Base-by-base conservation (phyloP, 2,329 filamentous ascomycete genomes). In the Penicillium oxalicum region DNA sequence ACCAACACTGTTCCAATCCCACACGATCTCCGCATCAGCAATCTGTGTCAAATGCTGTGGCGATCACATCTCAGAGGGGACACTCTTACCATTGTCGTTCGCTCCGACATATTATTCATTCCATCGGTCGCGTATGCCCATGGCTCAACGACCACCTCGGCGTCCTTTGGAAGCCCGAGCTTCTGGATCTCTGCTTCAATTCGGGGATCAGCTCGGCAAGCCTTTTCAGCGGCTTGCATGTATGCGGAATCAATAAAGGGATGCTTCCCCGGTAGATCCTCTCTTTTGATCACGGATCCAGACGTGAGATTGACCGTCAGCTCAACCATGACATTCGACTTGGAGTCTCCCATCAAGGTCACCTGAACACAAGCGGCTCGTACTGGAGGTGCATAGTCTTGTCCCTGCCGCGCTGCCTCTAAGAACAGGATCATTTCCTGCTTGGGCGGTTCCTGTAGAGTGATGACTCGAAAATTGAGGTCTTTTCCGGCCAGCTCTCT, bases 61-160 rank as follows among this genome's bases (percentile, higher is more conserved):
- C 4, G 8, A 2, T 5, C 1, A 1, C 29, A 7, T 11, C 29
- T 32, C 29, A 11, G 11, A 12, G 18, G 27, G 27, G 9, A 1
- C 26, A 24, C 9, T 25, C 45, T 25, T 55, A 76, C 76, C 76
- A 79, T 79, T 0, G 70, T 74, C n/a, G 72, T 68, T 8, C 75
- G 66, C 42, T 72, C 55, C 0, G 54, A 54, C 55, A 62, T 77
- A 40, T 79, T 74, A 41, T 74, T 75, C 66, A 75, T 71, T 0
- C 77, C 77, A 58, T 81, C 60, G 4, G 59, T 57, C 2, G 54
- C 77, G 60, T 81, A 81, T 1, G 77, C 71, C 78, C 78, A 81
- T 0, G 78, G 71, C 54, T 81, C 78, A 34, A 78, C 70, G 3
- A 74, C 66, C 1, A 78, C 74, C 0, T 63, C 67, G 0, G 74